Evolutionary conservation across 345 rosid species (phyloP), one percentile per base, ranked within the genome.

Genomic region (Dovyalis caffra): DNA sequence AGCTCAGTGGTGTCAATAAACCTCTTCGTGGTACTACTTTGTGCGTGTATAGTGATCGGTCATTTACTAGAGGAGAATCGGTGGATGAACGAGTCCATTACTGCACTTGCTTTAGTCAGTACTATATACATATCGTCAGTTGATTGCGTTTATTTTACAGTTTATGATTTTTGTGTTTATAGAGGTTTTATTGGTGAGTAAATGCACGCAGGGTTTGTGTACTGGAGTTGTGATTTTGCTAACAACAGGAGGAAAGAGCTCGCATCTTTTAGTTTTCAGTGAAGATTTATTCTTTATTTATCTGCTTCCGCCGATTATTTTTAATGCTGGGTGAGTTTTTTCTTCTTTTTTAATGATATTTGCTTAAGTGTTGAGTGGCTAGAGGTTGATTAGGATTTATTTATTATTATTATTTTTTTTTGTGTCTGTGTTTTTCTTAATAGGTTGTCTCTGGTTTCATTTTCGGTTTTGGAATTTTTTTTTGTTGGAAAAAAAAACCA

Each of bases 241-340:
- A 69, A 86, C 89, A 64, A 89, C 93, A 26, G 81, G 87, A 78
- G 96, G 99, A 34, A 91, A 87, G 57, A 93, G 90, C 78, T 93
- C 99, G 4, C 96, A 84, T 77, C 85, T 95, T 71, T 79, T 93
- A 53, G 94, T 93, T 51, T 95, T 95, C 83, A 93, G 96, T 87
- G 99, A 95, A 86, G 99, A 95, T 74, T 79, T 95, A 31, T 95
- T 95, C 90, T 95, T 95, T 68, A 95, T 93, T 75, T 95, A 95
- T 84, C 94, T 95, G 77, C 99, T 95, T 74, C 99, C 99, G 20
- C 99, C 99, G 0, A 95, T 95, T 70, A 93, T 95, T 74, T 95
- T 95, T 72, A 95, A 95, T 70, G 99, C 99, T 0, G 99, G 99
- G 99, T 91, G 47, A 81, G 91, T 83, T 34, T n/a, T n/a, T n/a